phyloP scores from a whole-genome alignment of 1,284 basidiomycete genomes.

The Pterulicium gracile region DNA sequence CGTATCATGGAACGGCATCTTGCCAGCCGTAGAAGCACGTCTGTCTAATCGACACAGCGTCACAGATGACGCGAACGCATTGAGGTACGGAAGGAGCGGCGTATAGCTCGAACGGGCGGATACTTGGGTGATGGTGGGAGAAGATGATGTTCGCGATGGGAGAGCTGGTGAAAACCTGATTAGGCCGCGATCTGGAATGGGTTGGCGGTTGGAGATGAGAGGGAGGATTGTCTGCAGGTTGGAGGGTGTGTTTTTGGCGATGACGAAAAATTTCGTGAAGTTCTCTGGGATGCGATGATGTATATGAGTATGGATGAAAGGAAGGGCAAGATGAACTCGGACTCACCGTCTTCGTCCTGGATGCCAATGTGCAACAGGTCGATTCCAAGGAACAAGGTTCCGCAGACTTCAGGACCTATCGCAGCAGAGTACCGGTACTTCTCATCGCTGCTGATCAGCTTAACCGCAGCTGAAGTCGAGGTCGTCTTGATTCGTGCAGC shows the following conservation, averaged over 20 bases:
- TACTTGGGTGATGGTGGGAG: conserved; percentile 5
- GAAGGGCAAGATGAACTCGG: conserved; percentile 1
- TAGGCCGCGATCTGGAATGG: not conserved
- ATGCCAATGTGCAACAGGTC: conserved; percentile 47
- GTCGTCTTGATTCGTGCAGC: conserved; percentile 40
- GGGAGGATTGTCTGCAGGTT: not conserved
- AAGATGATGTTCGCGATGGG: not conserved
- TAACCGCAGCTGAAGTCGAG: conserved; percentile 64
- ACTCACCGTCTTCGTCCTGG: conserved; percentile 49
- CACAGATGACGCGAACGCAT: conserved; percentile 16
- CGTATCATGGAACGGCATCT: conserved; percentile 42
- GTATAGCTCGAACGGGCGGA: conserved; percentile 13
- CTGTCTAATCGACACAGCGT: conserved; percentile 45
- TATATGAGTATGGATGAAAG: not conserved
- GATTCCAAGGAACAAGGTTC: conserved; percentile 42
- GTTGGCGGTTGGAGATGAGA: not conserved
- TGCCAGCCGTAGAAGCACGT: conserved; percentile 35
- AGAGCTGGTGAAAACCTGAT: not conserved
- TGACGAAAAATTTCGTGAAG: conserved; percentile 44
- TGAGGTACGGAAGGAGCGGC: conserved; percentile 17
- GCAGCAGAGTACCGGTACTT: conserved; percentile 44
- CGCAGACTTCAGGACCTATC: conserved; percentile 60
- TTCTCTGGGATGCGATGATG: conserved; percentile 45
- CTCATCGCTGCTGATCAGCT: conserved; percentile 24
- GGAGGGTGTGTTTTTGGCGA: not conserved